phyloP scores from a whole-genome alignment of 345 rosid genomes.

The Sisymbrium irio region DNA sequence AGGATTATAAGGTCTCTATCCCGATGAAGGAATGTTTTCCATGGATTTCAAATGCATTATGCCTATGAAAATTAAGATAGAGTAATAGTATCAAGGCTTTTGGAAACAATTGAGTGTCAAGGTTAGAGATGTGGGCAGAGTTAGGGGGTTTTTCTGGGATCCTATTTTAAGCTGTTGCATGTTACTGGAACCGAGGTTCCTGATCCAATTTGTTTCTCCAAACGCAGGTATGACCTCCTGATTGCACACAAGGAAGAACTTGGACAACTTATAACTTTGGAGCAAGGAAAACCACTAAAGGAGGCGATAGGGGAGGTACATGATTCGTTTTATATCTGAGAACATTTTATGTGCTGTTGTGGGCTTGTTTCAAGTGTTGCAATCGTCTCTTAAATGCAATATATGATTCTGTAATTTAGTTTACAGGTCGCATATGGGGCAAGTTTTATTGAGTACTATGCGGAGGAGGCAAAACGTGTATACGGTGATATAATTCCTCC shows the following conservation, averaged over 20 bases:
- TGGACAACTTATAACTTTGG: constrained; percentile 89
- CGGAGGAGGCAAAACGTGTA: constrained; percentile 92
- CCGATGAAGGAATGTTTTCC: not conserved
- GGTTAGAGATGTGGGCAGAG: constrained; percentile 5
- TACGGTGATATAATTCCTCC: constrained; percentile 96
- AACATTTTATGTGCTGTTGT: constrained; percentile 10
- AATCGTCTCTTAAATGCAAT: constrained; percentile 28
- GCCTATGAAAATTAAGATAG: not conserved
- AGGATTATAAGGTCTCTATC: not conserved
- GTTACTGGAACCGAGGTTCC: constrained; percentile 12
- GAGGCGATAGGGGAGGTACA: constrained; percentile 94
- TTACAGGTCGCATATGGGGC: constrained; percentile 87
- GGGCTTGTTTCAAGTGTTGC: constrained; percentile 26
- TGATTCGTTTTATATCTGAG: constrained; percentile 9
- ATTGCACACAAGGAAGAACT: constrained; percentile 86
- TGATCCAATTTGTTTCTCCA: constrained; percentile 24
- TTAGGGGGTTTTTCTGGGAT: not conserved
- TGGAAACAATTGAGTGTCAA: not conserved
- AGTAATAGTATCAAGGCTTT: not conserved
- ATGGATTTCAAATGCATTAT: not conserved
- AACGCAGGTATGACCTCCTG: constrained; percentile 74
- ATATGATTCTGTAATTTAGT: constrained; percentile 30
- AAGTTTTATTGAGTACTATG: constrained; percentile 82
- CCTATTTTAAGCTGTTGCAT: constrained; percentile 5
- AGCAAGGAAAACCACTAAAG: constrained; percentile 94